Conservation (phyloP, 441 rosid genomes). For the Hypseocharis bilobata region DNA sequence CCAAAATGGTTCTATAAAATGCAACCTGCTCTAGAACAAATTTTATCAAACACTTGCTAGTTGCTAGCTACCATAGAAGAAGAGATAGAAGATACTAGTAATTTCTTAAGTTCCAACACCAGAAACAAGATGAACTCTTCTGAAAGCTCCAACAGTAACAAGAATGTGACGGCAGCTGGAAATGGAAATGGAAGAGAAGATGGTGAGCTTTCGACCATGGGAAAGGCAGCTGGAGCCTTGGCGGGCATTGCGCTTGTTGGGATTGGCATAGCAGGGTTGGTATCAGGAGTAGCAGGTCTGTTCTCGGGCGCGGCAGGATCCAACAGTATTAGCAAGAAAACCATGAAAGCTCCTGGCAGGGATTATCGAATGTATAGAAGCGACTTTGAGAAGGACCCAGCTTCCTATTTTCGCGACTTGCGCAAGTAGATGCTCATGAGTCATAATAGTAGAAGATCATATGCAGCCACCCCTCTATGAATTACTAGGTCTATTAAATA, state of each 20-base stretch:
- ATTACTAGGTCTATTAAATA: too few relatives aligned
- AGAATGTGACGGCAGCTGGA: background rate
- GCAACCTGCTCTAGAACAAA: too few relatives aligned
- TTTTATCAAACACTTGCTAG: too few relatives aligned
- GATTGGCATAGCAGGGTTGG: background rate
- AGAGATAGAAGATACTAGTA: too few relatives aligned
- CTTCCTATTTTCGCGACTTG: constrained; percentile 11
- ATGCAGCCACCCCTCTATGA: too few relatives aligned
- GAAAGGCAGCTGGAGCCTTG: background rate
- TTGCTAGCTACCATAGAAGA: too few relatives aligned
- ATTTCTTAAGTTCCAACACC: too few relatives aligned
- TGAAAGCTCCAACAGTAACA: too few relatives aligned
- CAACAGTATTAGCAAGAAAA: constrained; percentile 1
- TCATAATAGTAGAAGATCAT: too few relatives aligned
- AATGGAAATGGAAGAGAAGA: background rate
- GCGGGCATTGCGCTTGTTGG: background rate
- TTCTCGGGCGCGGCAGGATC: background rate
- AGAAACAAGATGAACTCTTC: too few relatives aligned
- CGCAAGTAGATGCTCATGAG: too few relatives aligned
- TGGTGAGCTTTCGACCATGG: background rate
- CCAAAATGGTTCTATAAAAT: too few relatives aligned
- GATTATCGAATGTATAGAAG: constrained; percentile 11
- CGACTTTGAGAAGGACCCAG: constrained; percentile 6
- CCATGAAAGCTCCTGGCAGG: constrained; percentile 24
- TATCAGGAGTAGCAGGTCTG: background rate